phyloP scores from a whole-genome alignment of 2,329 filamentous ascomycete species.

The Thyridium curvatum region DNA sequence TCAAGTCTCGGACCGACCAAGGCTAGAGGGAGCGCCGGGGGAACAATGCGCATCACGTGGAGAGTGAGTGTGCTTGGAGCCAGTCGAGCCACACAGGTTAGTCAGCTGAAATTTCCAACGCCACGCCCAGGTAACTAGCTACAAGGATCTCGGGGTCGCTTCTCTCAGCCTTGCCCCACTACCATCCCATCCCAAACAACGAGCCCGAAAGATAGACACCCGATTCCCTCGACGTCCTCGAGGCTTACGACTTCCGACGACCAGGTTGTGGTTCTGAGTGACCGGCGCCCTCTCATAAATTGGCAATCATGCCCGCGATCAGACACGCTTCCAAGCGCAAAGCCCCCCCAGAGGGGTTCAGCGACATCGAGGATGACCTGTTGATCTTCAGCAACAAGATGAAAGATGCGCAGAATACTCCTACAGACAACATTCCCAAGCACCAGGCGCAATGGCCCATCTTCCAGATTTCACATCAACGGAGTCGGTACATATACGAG shows the following conservation, averaged over 20 bases:
- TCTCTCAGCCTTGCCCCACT: neutral
- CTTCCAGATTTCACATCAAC: slow-evolving; percentile 93
- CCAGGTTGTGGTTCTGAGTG: neutral
- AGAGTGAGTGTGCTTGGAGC: too few species aligned
- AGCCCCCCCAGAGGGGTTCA: slow-evolving; percentile 78
- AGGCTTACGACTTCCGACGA: neutral
- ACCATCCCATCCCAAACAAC: neutral
- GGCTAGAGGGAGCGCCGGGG: too few species aligned
- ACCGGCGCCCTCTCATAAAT: neutral
- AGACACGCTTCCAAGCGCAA: slow-evolving; percentile 71
- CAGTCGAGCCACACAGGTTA: too few species aligned
- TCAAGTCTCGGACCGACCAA: slow-evolving; percentile 8
- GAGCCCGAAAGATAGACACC: neutral
- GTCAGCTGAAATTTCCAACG: neutral
- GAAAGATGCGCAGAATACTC: slow-evolving; percentile 91
- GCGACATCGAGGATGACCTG: slow-evolving; percentile 81
- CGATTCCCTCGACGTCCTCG: too few species aligned
- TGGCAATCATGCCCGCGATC: slow-evolving; percentile 63
- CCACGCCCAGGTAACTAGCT: neutral
- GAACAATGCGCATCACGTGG: too few species aligned
- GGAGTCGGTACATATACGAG: slow-evolving; percentile 90
- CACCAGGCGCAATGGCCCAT: slow-evolving; percentile 95
- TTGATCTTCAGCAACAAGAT: slow-evolving; percentile 85
- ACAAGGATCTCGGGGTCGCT: slow-evolving; percentile 6
- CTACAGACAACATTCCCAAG: slow-evolving; percentile 71